These are phyloP conservation scores for Boletus smithii DNA, from an alignment of 1,284 basidiomycete species.

Conservation along the genomic window DNA sequence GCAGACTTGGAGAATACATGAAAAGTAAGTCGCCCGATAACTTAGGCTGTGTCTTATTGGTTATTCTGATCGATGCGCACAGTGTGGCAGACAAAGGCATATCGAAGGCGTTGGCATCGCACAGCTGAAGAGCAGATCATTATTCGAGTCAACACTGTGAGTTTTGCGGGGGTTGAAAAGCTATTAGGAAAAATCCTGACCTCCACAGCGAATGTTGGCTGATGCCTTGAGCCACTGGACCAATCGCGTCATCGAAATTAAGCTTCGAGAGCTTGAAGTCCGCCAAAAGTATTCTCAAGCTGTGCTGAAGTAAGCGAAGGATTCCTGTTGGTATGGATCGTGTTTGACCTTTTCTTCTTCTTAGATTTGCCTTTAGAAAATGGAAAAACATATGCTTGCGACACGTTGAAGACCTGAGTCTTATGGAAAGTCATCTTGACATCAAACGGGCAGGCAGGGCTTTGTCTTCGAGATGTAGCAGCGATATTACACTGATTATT, in stretches of 20 bases:
- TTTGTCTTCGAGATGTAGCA: neutral
- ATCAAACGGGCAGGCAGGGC: slow-evolving; percentile 68
- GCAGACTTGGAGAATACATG: slow-evolving; percentile 42
- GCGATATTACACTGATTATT: neutral
- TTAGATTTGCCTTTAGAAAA: slow-evolving; percentile 56
- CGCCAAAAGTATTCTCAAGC: slow-evolving; percentile 47
- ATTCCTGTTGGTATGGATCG: neutral
- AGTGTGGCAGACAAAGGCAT: slow-evolving; percentile 49
- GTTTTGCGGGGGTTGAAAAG: slow-evolving; percentile 3
- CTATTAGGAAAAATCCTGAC: slow-evolving; percentile 10
- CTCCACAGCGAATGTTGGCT: slow-evolving; percentile 50
- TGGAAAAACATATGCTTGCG: slow-evolving; percentile 62
- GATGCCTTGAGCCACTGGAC: slow-evolving; percentile 58
- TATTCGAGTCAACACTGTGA: slow-evolving; percentile 17
- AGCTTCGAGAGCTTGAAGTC: slow-evolving; percentile 64
- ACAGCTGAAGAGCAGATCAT: slow-evolving; percentile 29
- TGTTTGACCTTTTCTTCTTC: slow-evolving; percentile 7
- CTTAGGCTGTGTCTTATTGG: slow-evolving; percentile 2
- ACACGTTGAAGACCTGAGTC: slow-evolving; percentile 64
- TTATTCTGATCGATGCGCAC: slow-evolving; percentile 15
- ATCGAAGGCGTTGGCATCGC: slow-evolving; percentile 24
- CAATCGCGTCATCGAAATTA: slow-evolving; percentile 66
- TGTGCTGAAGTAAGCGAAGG: slow-evolving; percentile 44
- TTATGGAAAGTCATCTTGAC: slow-evolving; percentile 78
- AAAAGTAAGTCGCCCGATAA: slow-evolving; percentile 38